These are phyloP conservation scores for Phialemoniopsis sp. DNA, from an alignment of 2,329 filamentous ascomycete genomes.

Conservation along the genomic window DNA sequence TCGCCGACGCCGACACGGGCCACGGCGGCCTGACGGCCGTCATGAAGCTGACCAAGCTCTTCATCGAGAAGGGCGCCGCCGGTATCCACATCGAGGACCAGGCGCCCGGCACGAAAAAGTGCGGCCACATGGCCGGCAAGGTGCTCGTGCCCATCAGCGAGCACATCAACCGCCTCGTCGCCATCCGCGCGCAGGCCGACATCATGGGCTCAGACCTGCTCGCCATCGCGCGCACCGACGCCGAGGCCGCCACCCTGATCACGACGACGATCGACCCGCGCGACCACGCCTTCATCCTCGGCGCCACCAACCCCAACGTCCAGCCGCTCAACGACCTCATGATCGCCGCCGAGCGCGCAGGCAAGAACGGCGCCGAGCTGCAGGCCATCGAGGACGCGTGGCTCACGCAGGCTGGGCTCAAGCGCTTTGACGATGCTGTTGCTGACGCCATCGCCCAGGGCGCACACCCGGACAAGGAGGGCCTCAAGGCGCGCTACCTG, in stretches of 20 bases:
- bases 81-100: slow-evolving; percentile 99
- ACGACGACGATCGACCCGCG: slow-evolving; percentile 93
- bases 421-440: slow-evolving; percentile 89
- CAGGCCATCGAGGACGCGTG: slow-evolving; percentile 92
- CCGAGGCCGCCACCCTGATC: slow-evolving; percentile 95
- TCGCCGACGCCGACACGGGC: slow-evolving; percentile 95
- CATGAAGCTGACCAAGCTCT: slow-evolving; percentile 99
- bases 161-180: slow-evolving; percentile 96
- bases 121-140: slow-evolving; percentile 98
- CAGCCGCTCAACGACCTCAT: slow-evolving; percentile 88
- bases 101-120: slow-evolving; percentile 98
- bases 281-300: slow-evolving; percentile 91
- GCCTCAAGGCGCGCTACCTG: slow-evolving; percentile 69
- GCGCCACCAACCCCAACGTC: slow-evolving; percentile 79
- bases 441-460: slow-evolving; percentile 72
- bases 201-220: slow-evolving; percentile 95
- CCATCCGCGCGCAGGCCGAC: slow-evolving; percentile 94
- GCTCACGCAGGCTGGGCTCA: slow-evolving; percentile 72
- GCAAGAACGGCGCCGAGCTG: slow-evolving; percentile 75
- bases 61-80: slow-evolving; percentile 92
- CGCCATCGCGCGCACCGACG: slow-evolving; percentile 90
- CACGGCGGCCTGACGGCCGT: slow-evolving; percentile 97
- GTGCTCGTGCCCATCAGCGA: slow-evolving; percentile 94
- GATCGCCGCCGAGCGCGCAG: slow-evolving; percentile 75
- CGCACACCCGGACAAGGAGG: slow-evolving; percentile 61